Evolutionary conservation across 192 early-diverging fungal species (phyloP).

Genomic region (Chytriomyces confervae): DNA sequence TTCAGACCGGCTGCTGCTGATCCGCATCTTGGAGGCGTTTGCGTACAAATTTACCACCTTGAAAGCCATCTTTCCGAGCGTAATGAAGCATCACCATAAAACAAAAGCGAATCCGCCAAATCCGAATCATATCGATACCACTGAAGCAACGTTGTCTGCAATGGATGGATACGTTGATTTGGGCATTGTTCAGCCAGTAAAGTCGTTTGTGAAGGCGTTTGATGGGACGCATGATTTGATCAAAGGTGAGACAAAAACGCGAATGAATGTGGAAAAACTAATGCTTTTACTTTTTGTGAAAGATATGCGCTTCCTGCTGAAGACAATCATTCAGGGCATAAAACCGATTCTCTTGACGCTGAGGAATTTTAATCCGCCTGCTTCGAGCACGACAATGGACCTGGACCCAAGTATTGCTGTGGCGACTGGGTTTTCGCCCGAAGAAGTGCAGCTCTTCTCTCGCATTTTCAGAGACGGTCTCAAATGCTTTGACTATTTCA

Average conservation of each 20-base stretch:
- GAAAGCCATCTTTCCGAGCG: constrained; percentile 66
- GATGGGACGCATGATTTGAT: constrained; percentile 71
- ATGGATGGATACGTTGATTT: constrained; percentile 62
- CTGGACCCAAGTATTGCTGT: constrained; percentile 39
- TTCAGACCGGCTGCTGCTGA: constrained; percentile 45
- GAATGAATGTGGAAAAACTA: neutral
- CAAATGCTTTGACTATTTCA: constrained; percentile 83
- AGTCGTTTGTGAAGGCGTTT: constrained; percentile 44
- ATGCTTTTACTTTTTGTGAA: neutral
- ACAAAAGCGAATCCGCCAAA: constrained; percentile 21
- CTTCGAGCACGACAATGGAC: constrained; percentile 42
- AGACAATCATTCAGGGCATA: constrained; percentile 86
- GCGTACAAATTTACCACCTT: constrained; percentile 74
- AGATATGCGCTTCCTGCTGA: constrained; percentile 90
- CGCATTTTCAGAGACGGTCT: constrained; percentile 77
- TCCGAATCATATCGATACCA: constrained; percentile 19
- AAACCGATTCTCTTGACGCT: constrained; percentile 81
- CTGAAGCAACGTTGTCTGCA: constrained; percentile 18
- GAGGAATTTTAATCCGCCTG: constrained; percentile 70
- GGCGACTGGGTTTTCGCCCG: constrained; percentile 70
- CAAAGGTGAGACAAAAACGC: constrained; percentile 63
- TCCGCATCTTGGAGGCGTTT: constrained; percentile 86
- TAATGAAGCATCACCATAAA: constrained; percentile 47
- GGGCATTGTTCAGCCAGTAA: constrained; percentile 63
- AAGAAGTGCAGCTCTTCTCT: constrained; percentile 76